phyloP scores from a whole-genome alignment of 495 filamentous ascomycete species.

The Tuber borchii region DNA sequence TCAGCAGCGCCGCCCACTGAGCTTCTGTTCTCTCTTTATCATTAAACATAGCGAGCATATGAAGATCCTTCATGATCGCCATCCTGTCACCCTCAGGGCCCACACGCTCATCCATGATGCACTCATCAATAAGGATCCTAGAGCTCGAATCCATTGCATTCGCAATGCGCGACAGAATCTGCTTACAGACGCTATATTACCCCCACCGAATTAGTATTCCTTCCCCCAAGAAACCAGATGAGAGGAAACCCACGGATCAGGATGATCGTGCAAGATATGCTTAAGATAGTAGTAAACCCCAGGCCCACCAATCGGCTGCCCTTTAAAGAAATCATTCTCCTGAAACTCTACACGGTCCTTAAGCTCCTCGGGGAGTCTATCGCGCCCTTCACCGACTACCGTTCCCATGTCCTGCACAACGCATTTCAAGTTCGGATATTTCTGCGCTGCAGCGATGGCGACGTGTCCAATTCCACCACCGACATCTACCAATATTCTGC shows the following conservation, averaged over 20 bases:
- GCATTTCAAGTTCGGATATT: conserved; percentile 32
- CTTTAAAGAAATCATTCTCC: conserved; percentile 27
- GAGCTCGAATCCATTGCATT: conserved; percentile 6
- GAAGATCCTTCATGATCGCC: conserved; percentile 1
- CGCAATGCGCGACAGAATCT: conserved; percentile 12
- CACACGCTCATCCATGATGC: background rate
- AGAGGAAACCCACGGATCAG: conserved; percentile 7
- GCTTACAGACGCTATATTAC: background rate
- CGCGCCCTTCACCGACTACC: conserved; percentile 11
- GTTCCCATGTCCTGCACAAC: conserved; percentile 43
- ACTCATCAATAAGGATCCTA: conserved; percentile 9
- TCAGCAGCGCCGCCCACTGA: conserved; percentile 6
- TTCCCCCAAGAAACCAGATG: background rate
- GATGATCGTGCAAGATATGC: conserved; percentile 32
- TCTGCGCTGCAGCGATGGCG: conserved; percentile 23
- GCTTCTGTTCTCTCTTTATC: conserved; percentile 7
- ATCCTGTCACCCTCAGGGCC: conserved; percentile 6
- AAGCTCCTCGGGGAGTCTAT: conserved; percentile 6
- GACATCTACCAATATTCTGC: conserved; percentile 41
- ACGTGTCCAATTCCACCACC: conserved; percentile 44
- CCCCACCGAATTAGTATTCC: background rate
- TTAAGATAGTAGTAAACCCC: conserved; percentile 27
- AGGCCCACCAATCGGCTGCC: conserved; percentile 21
- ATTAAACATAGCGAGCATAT: conserved; percentile 10
- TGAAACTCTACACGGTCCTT: conserved; percentile 13